phyloP scores from a whole-genome alignment of 2,329 filamentous ascomycete species.

The Cercospora sojina region DNA sequence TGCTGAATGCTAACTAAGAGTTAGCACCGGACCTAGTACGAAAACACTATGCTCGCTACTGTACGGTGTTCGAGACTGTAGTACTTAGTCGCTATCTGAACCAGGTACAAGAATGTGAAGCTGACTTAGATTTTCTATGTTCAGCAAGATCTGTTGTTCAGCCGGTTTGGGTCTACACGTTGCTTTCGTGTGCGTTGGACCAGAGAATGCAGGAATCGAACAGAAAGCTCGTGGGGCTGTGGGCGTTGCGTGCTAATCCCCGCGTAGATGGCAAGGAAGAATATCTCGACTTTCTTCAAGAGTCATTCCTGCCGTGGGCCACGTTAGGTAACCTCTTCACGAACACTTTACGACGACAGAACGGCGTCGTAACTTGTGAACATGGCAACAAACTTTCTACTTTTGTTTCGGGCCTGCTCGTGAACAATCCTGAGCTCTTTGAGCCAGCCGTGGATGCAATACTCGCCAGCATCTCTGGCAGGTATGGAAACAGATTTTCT shows the following conservation, averaged over 20 bases:
- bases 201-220: slow-evolving; percentile 47
- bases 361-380: slow-evolving; percentile 36
- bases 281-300: slow-evolving; percentile 41
- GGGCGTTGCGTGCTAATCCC: slow-evolving; percentile 42
- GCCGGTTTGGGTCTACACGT: slow-evolving; percentile 43
- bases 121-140: slow-evolving; percentile 44
- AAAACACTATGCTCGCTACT: slow-evolving; percentile 46
- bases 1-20: slow-evolving; percentile 12
- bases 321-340: slow-evolving; percentile 48
- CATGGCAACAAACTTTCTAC: slow-evolving; percentile 44
- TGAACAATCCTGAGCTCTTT: slow-evolving; percentile 19
- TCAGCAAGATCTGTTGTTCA: slow-evolving; percentile 40
- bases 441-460: slow-evolving; percentile 34
- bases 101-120: slow-evolving; percentile 48
- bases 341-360: slow-evolving; percentile 38
- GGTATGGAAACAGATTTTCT: slow-evolving; percentile 41
- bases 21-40: slow-evolving; percentile 15
- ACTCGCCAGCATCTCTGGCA: slow-evolving; percentile 33
- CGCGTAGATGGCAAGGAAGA: slow-evolving; percentile 26
- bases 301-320: slow-evolving; percentile 50
- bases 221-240: slow-evolving; percentile 48
- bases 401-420: slow-evolving; percentile 40
- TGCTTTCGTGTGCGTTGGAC: slow-evolving; percentile 45
- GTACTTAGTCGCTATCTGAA: slow-evolving; percentile 52
- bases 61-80: slow-evolving; percentile 50